These are phyloP conservation scores for Salvia sclarea DNA, from an alignment of 305 asterid genomes.

Conservation along the genomic window DNA sequence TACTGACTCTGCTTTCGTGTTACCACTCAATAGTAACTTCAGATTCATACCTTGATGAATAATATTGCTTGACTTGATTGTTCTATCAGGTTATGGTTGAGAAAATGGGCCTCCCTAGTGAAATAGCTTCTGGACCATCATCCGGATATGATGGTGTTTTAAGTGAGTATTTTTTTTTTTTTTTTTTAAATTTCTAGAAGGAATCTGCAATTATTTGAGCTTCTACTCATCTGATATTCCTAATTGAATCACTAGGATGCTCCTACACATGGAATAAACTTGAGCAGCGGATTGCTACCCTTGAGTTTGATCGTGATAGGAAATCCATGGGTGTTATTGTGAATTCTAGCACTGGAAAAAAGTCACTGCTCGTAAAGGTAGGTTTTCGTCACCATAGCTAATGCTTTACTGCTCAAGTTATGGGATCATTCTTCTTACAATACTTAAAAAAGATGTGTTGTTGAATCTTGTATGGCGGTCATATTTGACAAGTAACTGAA, in stretches of 20 bases:
- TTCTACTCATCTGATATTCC: conserved; percentile 34
- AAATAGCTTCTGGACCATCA: conserved; percentile 49
- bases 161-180: conserved; percentile 49
- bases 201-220: not conserved
- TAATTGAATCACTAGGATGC: conserved; percentile 52
- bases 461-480: conserved; percentile 1
- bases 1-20: conserved; percentile 7
- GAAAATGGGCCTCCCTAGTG: conserved; percentile 92
- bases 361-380: conserved; percentile 75
- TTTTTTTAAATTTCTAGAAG: not conserved
- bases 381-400: conserved; percentile 19
- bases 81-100: conserved; percentile 81
- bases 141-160: conserved; percentile 54
- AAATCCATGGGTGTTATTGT: conserved; percentile 94
- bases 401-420: not conserved
- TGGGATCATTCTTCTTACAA: not conserved
- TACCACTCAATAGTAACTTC: not conserved
- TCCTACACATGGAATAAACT: conserved; percentile 66
- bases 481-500: conserved; percentile 17
- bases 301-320: conserved; percentile 92
- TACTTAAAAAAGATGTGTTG: not conserved
- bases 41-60: conserved; percentile 20
- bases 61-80: conserved; percentile 29
- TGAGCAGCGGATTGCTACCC: conserved; percentile 89
- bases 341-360: conserved; percentile 60